Base-by-base conservation (phyloP, 1,284 basidiomycete species). In the Clitocybe nebularis region DNA sequence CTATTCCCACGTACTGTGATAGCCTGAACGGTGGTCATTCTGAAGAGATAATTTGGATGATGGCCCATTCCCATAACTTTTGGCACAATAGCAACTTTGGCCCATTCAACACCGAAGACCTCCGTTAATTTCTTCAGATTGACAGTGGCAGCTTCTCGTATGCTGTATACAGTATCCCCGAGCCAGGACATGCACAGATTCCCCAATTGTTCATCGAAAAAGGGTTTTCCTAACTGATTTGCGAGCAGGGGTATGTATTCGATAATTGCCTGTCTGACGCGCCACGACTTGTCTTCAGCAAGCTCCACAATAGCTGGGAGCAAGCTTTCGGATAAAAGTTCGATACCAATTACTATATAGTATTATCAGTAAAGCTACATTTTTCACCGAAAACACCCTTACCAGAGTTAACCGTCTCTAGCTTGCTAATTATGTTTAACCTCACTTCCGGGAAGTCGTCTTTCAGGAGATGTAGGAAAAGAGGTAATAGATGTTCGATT, bases 251-350 rank as follows among this genome's bases (percentile, higher is more conserved):
- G 96, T 67, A 84, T 98, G 69, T 99, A 98, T 67, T 99, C 96
- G 67, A 99, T 99, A 68, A 99, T 99, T 10, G 96, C 96, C 68
- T 99, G 96, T 54, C 96, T 87, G 30, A 99, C 96, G 38, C 96
- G 88, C 96, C 96, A 99, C 54, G 97, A 97, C 68, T 99, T 99
- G 75, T 99, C 96, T 67, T 99, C 96, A 17, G 96, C 95, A 34
- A 99, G 74, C 63, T 98, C 92, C 55, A 99, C 91, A 54, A 99
- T 99, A 23, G 96, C 96, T 5, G 96, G 96, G 16, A 99, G 79
- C 26, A 99, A 82, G 48, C 93, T 96, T 60, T 97, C 93, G 4
- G 93, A 94, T 36, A 99, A 74, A 14, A 94, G 77, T 48, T 98
- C 93, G 58, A 99, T 97, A 36, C 97, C 96, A 53, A 99, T 99